phyloP scores from a whole-genome alignment of 345 rosid species.

The Corchorus capsularis region DNA sequence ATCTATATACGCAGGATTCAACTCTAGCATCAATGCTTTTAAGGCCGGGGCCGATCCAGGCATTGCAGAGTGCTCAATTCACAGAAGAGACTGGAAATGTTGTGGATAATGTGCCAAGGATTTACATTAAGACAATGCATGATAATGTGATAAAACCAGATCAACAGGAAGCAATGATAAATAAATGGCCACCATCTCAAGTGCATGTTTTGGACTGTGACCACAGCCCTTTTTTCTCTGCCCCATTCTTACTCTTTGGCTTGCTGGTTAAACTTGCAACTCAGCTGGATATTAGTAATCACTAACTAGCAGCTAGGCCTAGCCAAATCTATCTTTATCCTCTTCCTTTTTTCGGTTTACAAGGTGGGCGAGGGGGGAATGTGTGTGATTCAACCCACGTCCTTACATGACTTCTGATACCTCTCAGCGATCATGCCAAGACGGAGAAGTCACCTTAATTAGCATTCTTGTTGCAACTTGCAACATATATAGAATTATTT shows the following conservation, averaged over 20 bases:
- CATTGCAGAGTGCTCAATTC: constrained; percentile 52
- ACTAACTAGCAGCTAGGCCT: constrained; percentile 6
- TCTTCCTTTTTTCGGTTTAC: background rate
- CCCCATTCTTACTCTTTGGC: constrained; percentile 67
- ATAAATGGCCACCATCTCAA: constrained; percentile 66
- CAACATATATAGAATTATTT: background rate
- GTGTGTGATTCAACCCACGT: no score
- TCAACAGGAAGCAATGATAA: constrained; percentile 83
- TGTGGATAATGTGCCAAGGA: constrained; percentile 45
- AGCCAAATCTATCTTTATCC: background rate
- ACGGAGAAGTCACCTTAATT: no score
- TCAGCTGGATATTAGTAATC: constrained; percentile 27
- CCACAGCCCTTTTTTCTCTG: constrained; percentile 86
- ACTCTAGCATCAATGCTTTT: constrained; percentile 70
- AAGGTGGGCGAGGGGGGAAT: no score
- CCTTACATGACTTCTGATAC: no score
- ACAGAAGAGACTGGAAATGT: constrained; percentile 19
- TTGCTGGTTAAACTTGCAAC: constrained; percentile 65
- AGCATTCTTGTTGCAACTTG: background rate
- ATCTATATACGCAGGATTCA: constrained; percentile 46
- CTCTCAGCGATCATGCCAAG: no score
- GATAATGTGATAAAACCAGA: constrained; percentile 65
- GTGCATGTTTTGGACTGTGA: constrained; percentile 64
- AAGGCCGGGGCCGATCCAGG: constrained; percentile 73
- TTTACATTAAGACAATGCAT: constrained; percentile 66